Evolutionary conservation across 2,329 filamentous ascomycete species (phyloP).

Genomic region (Paracoccidioides lutzii): DNA sequence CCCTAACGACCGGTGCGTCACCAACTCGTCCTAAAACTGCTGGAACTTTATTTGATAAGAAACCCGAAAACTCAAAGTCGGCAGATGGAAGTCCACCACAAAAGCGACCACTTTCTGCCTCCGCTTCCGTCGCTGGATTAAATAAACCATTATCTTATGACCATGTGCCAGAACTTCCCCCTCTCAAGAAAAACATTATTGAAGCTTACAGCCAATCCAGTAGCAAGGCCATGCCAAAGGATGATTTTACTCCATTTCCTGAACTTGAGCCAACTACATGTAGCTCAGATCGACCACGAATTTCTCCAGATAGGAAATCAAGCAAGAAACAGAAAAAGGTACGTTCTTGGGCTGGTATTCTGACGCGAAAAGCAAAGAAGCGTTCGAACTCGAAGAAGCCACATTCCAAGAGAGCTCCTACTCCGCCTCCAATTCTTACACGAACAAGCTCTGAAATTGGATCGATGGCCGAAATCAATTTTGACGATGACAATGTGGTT

Average conservation of each 20-base stretch:
- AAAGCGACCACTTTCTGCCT: conserved; percentile 31
- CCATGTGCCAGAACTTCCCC: not conserved
- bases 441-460: conserved; percentile 29
- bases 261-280: conserved; percentile 7
- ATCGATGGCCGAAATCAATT: conserved; percentile 33
- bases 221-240: not conserved
- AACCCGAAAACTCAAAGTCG: conserved; percentile 11
- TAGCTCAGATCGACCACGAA: conserved; percentile 14
- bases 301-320: conserved; percentile 21
- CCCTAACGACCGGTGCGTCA: conserved; percentile 10
- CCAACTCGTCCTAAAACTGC: conserved; percentile 32
- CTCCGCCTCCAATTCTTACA: conserved; percentile 32
- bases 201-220: not conserved
- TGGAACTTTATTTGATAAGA: conserved; percentile 26
- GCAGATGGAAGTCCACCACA: conserved; percentile 12
- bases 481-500: conserved; percentile 38
- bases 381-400: conserved; percentile 29
- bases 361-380: conserved; percentile 38
- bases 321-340: conserved; percentile 57
- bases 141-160: not conserved
- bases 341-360: conserved; percentile 46
- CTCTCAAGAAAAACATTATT: not conserved
- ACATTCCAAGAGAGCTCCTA: conserved; percentile 28
- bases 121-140: conserved; percentile 16
- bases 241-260: not conserved